Conservation (phyloP, 164 flowering plant genomes). For the Tinospora cordifolia region DNA sequence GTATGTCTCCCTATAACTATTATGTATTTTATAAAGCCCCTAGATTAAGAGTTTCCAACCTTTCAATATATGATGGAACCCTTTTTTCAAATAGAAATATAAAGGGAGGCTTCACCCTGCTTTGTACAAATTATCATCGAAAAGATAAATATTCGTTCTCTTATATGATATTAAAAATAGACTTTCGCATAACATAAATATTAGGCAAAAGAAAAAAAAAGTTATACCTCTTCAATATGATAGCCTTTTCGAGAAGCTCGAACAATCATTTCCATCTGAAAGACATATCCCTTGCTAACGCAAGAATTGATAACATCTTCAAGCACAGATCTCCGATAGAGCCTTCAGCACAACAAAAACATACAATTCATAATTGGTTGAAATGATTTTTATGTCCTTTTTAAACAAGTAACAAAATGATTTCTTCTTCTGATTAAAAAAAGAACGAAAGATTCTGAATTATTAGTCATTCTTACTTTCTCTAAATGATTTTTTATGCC, state of each 20-base stretch:
- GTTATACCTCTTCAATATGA: slow-evolving; percentile 85
- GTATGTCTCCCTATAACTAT: no score
- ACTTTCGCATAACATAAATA: no score
- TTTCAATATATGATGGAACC: no score
- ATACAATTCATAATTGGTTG: background rate
- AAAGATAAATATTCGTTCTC: no score
- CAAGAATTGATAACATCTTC: slow-evolving; percentile 79
- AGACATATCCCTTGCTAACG: slow-evolving; percentile 95
- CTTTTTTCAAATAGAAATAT: no score
- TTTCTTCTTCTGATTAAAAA: slow-evolving; percentile 2
- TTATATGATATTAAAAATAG: no score
- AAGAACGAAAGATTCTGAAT: background rate
- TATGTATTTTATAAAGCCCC: no score
- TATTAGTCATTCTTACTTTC: background rate
- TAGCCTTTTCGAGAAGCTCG: slow-evolving; percentile 87
- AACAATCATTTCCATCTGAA: slow-evolving; percentile 99
- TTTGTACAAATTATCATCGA: no score
- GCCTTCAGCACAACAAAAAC: slow-evolving; percentile 35
- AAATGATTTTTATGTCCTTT: background rate
- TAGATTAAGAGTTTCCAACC: no score
- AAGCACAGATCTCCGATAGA: slow-evolving; percentile 72
- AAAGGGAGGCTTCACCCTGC: no score
- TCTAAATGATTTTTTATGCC: no score
- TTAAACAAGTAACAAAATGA: background rate
- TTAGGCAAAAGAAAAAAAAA: background rate